Conservation (phyloP, 139 green algal species). For the Asterochloris sp. region DNA sequence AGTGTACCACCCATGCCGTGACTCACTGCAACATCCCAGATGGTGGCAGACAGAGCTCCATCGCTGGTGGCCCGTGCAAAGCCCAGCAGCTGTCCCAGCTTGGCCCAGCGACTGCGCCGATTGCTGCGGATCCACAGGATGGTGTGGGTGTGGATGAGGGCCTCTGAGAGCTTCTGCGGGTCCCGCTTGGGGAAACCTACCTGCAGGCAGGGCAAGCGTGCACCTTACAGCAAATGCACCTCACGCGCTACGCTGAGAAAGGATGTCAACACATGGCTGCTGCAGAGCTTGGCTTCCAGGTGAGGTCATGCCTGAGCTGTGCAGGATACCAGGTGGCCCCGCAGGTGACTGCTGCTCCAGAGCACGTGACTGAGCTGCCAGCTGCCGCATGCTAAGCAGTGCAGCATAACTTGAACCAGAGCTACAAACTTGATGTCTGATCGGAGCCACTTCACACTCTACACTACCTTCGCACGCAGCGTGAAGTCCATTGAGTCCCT, state of each 20-base stretch:
- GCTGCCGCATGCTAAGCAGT: neutral
- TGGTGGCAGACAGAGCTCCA: slow-evolving; percentile 69
- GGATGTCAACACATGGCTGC: neutral
- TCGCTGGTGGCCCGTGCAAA: slow-evolving; percentile 88
- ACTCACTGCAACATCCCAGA: slow-evolving; percentile 85
- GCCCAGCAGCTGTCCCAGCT: slow-evolving; percentile 66
- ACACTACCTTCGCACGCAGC: no score
- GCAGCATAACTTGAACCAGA: no score
- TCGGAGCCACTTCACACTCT: no score
- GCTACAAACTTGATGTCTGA: no score
- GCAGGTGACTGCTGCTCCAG: neutral
- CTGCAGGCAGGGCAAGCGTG: slow-evolving; percentile 27
- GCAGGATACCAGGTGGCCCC: neutral
- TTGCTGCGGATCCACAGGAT: slow-evolving; percentile 64
- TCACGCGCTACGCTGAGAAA: neutral
- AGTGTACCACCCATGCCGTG: neutral
- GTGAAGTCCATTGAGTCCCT: no score
- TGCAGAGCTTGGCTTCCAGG: neutral
- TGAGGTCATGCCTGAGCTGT: neutral
- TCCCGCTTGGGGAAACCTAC: slow-evolving; percentile 81
- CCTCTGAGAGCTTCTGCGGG: slow-evolving; percentile 55
- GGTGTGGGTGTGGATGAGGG: slow-evolving; percentile 73
- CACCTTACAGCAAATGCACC: no score
- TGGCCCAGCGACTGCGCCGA: slow-evolving; percentile 42
- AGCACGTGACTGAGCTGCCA: neutral